Percentiles rank a stretch among this genome's conserved stretches.
Conservation (phyloP, 495 filamentous ascomycete species). For the Neurospora terricola region DNA sequence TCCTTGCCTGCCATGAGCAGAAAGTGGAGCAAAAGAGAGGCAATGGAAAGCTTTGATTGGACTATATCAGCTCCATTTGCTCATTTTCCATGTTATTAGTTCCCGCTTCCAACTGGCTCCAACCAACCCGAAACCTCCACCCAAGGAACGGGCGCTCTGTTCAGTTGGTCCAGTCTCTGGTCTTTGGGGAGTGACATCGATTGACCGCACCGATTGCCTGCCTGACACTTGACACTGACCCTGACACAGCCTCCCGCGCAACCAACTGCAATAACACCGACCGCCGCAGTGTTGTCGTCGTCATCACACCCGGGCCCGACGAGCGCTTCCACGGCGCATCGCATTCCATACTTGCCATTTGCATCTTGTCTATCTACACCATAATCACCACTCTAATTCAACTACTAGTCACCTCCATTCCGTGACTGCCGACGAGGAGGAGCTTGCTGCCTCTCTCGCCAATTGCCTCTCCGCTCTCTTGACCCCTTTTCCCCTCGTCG, state of each 20-base stretch:
- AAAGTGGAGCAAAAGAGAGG: background rate
- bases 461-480: background rate
- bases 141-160: background rate
- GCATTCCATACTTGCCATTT: background rate
- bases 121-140: background rate
- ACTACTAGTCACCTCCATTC: background rate
- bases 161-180: background rate
- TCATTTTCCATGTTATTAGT: background rate
- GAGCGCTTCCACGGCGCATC: background rate
- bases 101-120: background rate
- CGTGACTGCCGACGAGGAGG: background rate
- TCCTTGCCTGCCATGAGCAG: background rate
- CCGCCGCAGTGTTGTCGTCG: background rate
- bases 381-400: background rate
- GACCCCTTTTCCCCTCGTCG: background rate
- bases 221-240: background rate
- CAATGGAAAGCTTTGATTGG: background rate
- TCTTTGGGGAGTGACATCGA: background rate
- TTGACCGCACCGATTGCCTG: background rate
- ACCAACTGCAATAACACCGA: background rate
- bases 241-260: background rate
- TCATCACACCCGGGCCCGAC: too few species aligned
- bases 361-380: background rate
- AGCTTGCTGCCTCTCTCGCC: background rate
- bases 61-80: background rate